A percentile compares a stretch with the other conserved stretches of the same genome.
These are phyloP conservation scores for Apiospora pterosperma DNA, from an alignment of 2,329 filamentous ascomycete genomes.

Conservation along the genomic window DNA sequence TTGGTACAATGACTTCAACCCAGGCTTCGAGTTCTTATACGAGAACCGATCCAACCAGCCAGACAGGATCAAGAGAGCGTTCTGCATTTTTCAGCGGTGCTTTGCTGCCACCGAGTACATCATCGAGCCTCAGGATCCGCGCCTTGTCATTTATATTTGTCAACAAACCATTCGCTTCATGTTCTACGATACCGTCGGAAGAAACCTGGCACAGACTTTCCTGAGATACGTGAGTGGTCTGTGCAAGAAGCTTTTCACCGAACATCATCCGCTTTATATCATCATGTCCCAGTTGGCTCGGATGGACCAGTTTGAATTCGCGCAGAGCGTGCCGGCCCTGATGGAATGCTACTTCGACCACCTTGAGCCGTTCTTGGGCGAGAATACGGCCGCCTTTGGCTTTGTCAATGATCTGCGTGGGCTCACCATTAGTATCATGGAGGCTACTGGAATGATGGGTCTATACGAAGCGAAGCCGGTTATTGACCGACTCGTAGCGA, in stretches of 20 bases:
- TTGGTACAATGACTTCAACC: conserved; percentile 12
- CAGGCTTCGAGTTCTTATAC: not conserved
- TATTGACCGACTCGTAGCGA: not conserved
- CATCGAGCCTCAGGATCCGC: conserved; percentile 8
- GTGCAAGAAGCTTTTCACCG: conserved; percentile 3
- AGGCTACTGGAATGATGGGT: conserved; percentile 9
- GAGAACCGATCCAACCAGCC: not conserved
- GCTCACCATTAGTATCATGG: conserved; percentile 8
- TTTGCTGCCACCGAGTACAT: conserved; percentile 6
- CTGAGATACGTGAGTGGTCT: conserved; percentile 6
- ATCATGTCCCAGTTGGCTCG: conserved; percentile 1
- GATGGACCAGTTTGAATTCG: conserved; percentile 7
- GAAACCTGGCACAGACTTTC: conserved; percentile 5
- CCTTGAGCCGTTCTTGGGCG: conserved; percentile 6
- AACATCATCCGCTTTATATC: conserved; percentile 1
- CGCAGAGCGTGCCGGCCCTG: not conserved
- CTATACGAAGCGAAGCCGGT: conserved; percentile 6
- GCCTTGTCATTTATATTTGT: conserved; percentile 7
- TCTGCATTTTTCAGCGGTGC: conserved; percentile 4
- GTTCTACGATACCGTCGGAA: conserved; percentile 6
- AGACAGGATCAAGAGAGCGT: not conserved
- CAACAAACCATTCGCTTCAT: conserved; percentile 10
- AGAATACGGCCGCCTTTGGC: not conserved
- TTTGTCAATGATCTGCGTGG: conserved; percentile 7
- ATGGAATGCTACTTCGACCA: conserved; percentile 12